Conservation (phyloP, 306 rosid species). For the Castanea crenata region DNA sequence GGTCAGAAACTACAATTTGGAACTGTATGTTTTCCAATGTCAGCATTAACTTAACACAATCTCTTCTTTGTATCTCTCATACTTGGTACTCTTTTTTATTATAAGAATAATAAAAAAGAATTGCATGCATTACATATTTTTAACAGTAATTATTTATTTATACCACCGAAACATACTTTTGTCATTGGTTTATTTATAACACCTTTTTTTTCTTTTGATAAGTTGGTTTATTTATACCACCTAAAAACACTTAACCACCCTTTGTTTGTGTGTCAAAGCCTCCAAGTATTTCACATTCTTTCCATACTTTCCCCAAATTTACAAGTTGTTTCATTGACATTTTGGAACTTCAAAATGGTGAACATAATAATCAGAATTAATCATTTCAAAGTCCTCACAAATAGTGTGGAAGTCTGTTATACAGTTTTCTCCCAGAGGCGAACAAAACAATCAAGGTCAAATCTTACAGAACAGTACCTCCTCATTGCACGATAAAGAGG, state of each 20-base stretch:
- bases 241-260: no score
- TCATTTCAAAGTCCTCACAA: conserved; percentile 14
- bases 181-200: background rate
- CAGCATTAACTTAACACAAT: background rate
- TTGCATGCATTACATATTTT: background rate
- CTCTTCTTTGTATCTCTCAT: background rate
- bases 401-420: conserved; percentile 9
- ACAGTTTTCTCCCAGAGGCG: conserved; percentile 17
- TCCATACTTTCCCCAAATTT: conserved; percentile 6
- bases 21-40: conserved; percentile 5
- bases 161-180: no score
- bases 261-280: background rate
- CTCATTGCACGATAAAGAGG: conserved; percentile 95
- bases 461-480: conserved; percentile 59
- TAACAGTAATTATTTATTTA: background rate
- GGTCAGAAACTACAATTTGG: background rate
- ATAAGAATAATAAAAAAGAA: background rate
- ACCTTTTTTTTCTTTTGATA: no score
- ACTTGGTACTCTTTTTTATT: background rate
- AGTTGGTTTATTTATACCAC: no score
- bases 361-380: background rate
- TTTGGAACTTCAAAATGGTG: conserved; percentile 21
- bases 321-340: conserved; percentile 9
- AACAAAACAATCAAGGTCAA: conserved; percentile 13
- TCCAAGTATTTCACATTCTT: conserved; percentile 5